These are phyloP conservation scores for Xylaria sp. DNA, from an alignment of 2,329 filamentous ascomycete species.

Conservation along the genomic window DNA sequence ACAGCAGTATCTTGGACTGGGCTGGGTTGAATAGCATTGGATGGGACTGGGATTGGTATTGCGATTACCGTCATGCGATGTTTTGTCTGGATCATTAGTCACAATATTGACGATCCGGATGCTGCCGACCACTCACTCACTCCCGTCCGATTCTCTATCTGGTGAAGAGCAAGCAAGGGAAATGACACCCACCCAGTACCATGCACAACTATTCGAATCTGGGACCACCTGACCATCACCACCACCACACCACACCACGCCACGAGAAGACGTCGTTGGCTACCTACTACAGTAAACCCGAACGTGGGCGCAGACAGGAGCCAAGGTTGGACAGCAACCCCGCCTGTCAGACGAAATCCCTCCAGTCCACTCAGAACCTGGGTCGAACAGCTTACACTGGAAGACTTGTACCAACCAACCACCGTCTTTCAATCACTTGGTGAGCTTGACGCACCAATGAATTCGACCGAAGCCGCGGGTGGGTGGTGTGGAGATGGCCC, in stretches of 20 bases:
- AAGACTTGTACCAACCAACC: too few species aligned
- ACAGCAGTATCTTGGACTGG: too few species aligned
- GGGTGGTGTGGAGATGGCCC: background rate
- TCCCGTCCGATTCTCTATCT: too few species aligned
- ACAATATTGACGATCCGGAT: constrained; percentile 3
- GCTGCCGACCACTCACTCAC: too few species aligned
- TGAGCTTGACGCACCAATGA: background rate
- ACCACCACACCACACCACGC: background rate
- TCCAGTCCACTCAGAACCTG: constrained; percentile 29
- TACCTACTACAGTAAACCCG: background rate
- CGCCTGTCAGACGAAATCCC: constrained; percentile 1
- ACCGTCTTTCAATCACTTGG: too few species aligned
- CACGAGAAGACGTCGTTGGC: background rate
- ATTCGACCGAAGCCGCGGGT: constrained; percentile 4
- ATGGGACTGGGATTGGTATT: too few species aligned
- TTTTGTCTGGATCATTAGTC: constrained; percentile 20
- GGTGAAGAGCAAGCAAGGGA: too few species aligned
- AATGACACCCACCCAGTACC: background rate
- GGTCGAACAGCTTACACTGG: too few species aligned
- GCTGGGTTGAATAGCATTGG: background rate
- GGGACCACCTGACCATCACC: constrained; percentile 13
- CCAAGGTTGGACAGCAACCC: constrained; percentile 12
- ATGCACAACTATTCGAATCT: background rate
- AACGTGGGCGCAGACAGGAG: background rate
- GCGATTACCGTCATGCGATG: background rate